Base-by-base conservation (phyloP, 78 protist genomes). In the Chrysochromulina tobinii region DNA sequence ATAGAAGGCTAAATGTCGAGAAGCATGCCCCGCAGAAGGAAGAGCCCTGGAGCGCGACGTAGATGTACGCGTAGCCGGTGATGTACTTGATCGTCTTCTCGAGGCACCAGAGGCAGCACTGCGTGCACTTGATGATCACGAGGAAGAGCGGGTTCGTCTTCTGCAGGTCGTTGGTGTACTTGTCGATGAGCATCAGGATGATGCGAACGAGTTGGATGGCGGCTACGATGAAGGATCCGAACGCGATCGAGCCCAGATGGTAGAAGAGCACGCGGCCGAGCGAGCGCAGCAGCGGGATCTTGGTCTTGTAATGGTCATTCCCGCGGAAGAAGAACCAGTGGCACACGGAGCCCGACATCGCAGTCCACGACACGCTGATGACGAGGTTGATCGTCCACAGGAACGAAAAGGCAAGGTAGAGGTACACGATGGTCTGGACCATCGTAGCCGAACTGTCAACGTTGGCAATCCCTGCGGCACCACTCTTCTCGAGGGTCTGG, bases 21-120 rank as follows among this genome's bases (percentile, higher is more conserved):
- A 1, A 9, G 14, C 27, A 17, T 14, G 84, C 84, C 12, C 6
- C 2, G 84, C 84, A 75, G 7, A 75, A 75, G 23, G 21, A 12
- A 14, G 6, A 1, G 57, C 84, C 84, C 17, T 23, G 21, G 58
- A 75, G 6, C 27, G 84, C 84, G 53, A 50, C 55, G 57, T 50
- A 75, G 84, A 75, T 23, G 57, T 15, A 75, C 18, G n/a, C 58
- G 9, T 50, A 75, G n/a, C 23, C 14, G 11, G 84, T 7, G 57
- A 75, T 50, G 58, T 50, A 75, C 84, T 75, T 50, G 84, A 75
- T 11, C 12, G 53, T 27, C n/a, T 75, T 75, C 58, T 50, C 58
- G 21, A 75, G 84, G 84, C 84, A 75, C n/a, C 25, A 50, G 27
- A 75, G 11, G 84, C 57, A 75, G 57, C 84, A 75, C n/a, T 21